Conservation (phyloP, 257 asterid species). For the Apocynum venetum region DNA sequence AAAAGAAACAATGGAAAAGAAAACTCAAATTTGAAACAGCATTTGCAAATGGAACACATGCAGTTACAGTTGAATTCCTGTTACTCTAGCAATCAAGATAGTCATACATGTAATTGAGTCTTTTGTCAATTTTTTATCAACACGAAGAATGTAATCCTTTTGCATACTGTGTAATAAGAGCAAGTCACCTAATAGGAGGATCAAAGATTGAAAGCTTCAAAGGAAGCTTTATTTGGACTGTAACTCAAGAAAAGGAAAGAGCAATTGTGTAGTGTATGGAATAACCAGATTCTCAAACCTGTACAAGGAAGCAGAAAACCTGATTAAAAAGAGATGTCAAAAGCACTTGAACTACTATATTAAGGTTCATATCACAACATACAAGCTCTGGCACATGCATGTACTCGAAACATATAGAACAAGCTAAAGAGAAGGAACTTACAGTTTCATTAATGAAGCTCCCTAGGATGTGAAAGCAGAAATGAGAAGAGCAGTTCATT, state of each 20-base stretch:
- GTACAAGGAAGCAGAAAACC: not conserved
- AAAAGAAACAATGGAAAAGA: too few relatives aligned
- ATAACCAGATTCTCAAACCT: constrained; percentile 12
- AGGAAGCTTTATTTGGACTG: not conserved
- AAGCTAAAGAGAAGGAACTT: constrained; percentile 16
- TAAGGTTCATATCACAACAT: not conserved
- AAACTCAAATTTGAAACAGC: not conserved
- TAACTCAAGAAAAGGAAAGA: not conserved
- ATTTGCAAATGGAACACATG: not conserved
- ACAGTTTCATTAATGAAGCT: constrained; percentile 11
- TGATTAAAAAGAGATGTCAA: not conserved
- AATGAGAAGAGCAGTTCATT: constrained; percentile 64
- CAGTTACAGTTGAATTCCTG: not conserved
- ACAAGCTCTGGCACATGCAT: not conserved
- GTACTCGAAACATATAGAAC: not conserved
- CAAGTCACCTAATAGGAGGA: not conserved
- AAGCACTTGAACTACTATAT: not conserved
- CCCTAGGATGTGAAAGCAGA: constrained; percentile 30
- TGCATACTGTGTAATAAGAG: not conserved
- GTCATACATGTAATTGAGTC: not conserved
- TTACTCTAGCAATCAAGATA: not conserved
- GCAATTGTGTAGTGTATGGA: not conserved
- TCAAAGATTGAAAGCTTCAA: not conserved
- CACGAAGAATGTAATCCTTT: not conserved
- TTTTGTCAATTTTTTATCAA: not conserved